A percentile compares a stretch with the other conserved stretches of the same genome.
These are phyloP conservation scores for Fusarium annulatum DNA, from an alignment of 2,329 filamentous ascomycete species.

Conservation along the genomic window DNA sequence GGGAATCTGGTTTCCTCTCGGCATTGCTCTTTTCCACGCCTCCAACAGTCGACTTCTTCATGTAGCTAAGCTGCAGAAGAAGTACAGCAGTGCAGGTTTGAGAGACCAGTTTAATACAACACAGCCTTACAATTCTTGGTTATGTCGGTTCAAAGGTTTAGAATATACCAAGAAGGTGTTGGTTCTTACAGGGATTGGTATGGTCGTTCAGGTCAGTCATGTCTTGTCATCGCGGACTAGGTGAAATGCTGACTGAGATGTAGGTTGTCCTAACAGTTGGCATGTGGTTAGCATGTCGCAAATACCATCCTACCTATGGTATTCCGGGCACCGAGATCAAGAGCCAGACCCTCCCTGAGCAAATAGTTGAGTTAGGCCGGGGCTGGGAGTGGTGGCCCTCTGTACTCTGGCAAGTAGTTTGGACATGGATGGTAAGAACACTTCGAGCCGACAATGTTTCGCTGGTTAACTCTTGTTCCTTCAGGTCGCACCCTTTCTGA, in stretches of 20 bases:
- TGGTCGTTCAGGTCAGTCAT: neutral
- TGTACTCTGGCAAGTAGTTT: neutral
- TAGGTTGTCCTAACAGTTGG: neutral
- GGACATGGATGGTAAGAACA: neutral
- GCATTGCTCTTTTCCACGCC: neutral
- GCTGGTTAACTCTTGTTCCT: neutral
- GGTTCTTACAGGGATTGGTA: neutral
- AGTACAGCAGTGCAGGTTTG: neutral
- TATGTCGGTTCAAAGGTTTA: neutral
- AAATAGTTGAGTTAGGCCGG: neutral
- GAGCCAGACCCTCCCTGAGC: neutral
- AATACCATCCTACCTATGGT: neutral
- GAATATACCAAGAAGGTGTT: neutral
- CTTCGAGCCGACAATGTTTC: neutral
- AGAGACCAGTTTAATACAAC: neutral
- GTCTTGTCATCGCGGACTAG: rapidly evolving
- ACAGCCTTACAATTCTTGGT: neutral
- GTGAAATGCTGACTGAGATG: neutral
- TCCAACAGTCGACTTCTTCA: neutral
- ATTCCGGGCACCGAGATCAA: neutral
- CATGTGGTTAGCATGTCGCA: neutral
- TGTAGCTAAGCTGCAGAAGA: neutral
- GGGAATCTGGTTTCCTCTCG: neutral
- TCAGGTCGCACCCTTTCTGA: neutral
- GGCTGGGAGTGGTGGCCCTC: neutral